A percentile compares a stretch with the other conserved stretches of the same genome.
Conservation (phyloP, 345 rosid genomes). For the Populus deltoides region DNA sequence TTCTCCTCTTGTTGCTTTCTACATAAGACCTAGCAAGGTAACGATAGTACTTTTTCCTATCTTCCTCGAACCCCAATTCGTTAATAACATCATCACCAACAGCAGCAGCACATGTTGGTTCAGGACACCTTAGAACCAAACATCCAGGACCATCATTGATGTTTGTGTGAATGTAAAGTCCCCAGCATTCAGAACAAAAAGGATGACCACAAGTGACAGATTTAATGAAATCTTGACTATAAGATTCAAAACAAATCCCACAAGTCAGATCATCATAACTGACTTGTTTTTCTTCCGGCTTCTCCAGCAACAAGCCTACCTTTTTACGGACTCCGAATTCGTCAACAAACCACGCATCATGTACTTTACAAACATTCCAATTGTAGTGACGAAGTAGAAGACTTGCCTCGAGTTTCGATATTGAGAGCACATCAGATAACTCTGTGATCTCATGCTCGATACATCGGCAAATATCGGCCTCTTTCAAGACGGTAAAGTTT, state of each 20-base stretch:
- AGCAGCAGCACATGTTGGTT: too few species aligned
- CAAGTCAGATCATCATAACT: slow-evolving; percentile 2
- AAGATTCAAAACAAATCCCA: slow-evolving; percentile 24
- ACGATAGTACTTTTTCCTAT: slow-evolving; percentile 13
- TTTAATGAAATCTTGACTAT: neutral
- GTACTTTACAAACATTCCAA: slow-evolving; percentile 5
- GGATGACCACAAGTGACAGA: slow-evolving; percentile 31
- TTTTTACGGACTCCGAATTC: slow-evolving; percentile 9
- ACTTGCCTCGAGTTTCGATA: slow-evolving; percentile 14
- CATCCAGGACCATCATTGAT: slow-evolving; percentile 27
- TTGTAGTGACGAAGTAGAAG: slow-evolving; percentile 13
- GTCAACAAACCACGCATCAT: slow-evolving; percentile 13
- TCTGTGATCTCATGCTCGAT: neutral
- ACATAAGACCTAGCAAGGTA: slow-evolving; percentile 25
- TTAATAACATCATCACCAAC: neutral
- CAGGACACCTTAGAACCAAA: slow-evolving; percentile 28
- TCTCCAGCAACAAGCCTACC: slow-evolving; percentile 8
- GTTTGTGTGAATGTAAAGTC: slow-evolving; percentile 9
- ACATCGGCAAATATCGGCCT: neutral
- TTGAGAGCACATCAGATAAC: neutral
- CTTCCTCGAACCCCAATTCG: slow-evolving; percentile 2
- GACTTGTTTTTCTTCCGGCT: neutral
- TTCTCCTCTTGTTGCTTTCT: slow-evolving; percentile 21
- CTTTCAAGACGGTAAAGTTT: slow-evolving; percentile 2
- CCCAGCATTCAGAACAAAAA: slow-evolving; percentile 30